Evolutionary conservation across 495 filamentous ascomycete species (phyloP).

Genomic region (Daldinia childiae): DNA sequence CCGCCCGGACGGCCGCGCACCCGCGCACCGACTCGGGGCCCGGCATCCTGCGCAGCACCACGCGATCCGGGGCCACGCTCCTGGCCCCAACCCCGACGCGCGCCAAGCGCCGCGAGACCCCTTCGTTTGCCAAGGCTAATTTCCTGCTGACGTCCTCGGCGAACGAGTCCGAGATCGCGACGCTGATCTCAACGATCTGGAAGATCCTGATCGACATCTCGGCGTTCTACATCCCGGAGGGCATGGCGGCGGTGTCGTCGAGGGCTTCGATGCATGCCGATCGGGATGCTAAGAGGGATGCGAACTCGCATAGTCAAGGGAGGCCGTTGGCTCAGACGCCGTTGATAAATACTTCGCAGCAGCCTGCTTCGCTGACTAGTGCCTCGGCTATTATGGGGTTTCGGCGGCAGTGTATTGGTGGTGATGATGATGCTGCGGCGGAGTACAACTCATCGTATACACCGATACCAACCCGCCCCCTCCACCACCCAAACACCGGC

Average conservation of each 20-base stretch:
- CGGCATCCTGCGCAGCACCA: constrained; percentile 2
- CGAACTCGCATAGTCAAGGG: background rate
- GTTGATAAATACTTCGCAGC: constrained; percentile 19
- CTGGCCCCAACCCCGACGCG: constrained; percentile 25
- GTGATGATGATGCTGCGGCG: background rate
- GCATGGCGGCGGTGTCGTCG: constrained; percentile 2
- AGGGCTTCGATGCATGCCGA: background rate
- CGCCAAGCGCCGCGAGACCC: constrained; percentile 21
- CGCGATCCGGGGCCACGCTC: constrained; percentile 20
- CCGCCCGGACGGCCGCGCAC: constrained; percentile 24
- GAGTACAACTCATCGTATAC: background rate
- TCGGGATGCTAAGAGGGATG: background rate
- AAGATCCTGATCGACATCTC: constrained; percentile 51
- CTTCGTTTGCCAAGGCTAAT: constrained; percentile 53
- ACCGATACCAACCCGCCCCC: constrained; percentile 4
- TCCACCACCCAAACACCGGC: constrained; percentile 1
- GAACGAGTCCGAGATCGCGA: constrained; percentile 51
- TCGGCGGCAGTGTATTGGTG: background rate
- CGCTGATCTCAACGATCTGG: constrained; percentile 53
- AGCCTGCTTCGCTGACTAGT: constrained; percentile 17
- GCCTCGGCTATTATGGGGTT: constrained; percentile 24
- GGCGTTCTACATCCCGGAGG: constrained; percentile 50
- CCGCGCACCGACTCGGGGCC: constrained; percentile 11
- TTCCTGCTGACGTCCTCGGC: constrained; percentile 54
- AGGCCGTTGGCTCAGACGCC: constrained; percentile 1